Evolutionary conservation across 176 grass and related monocot genomes (phyloP).

Genomic region (maize (Zea mays)): DNA sequence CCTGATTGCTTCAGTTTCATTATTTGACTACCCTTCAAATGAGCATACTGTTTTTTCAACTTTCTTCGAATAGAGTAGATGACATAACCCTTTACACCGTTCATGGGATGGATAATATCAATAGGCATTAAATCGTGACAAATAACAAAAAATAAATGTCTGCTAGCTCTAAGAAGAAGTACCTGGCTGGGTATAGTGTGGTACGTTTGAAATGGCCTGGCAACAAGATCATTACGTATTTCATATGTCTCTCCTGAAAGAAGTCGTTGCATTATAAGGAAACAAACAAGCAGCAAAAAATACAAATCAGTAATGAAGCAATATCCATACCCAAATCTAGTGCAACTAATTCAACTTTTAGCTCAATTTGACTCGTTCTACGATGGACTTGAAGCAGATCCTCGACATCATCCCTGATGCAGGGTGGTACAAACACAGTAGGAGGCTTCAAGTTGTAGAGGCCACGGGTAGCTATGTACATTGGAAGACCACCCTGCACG

Average conservation of each 20-base stretch:
- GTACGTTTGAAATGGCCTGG: slow-evolving; percentile 83
- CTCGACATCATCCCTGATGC: slow-evolving; percentile 84
- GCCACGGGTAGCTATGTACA: slow-evolving; percentile 83
- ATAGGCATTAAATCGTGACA: slow-evolving; percentile 5
- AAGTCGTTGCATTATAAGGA: slow-evolving; percentile 37
- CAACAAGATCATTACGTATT: slow-evolving; percentile 96
- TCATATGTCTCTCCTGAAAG: slow-evolving; percentile 90
- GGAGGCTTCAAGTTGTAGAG: slow-evolving; percentile 90
- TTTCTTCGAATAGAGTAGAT: slow-evolving; percentile 90
- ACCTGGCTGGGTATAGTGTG: slow-evolving; percentile 96
- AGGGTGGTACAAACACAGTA: slow-evolving; percentile 89
- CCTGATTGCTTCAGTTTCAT: slow-evolving; percentile 83
- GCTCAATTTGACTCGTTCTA: slow-evolving; percentile 76
- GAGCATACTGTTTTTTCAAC: slow-evolving; percentile 81
- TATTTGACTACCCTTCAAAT: slow-evolving; percentile 83
- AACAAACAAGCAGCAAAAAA: slow-evolving; percentile 33
- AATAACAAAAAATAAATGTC: not conserved
- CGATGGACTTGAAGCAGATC: slow-evolving; percentile 77
- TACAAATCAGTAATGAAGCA: not conserved
- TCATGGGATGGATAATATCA: not conserved
- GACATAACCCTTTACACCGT: slow-evolving; percentile 64
- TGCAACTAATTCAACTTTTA: slow-evolving; percentile 78
- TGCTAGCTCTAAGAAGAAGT: slow-evolving; percentile 26
- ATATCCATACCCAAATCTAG: slow-evolving; percentile 83
- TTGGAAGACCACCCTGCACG: slow-evolving; percentile 80